Conservation (phyloP, 129 eudicot genomes). For the Helianthus annuus region DNA sequence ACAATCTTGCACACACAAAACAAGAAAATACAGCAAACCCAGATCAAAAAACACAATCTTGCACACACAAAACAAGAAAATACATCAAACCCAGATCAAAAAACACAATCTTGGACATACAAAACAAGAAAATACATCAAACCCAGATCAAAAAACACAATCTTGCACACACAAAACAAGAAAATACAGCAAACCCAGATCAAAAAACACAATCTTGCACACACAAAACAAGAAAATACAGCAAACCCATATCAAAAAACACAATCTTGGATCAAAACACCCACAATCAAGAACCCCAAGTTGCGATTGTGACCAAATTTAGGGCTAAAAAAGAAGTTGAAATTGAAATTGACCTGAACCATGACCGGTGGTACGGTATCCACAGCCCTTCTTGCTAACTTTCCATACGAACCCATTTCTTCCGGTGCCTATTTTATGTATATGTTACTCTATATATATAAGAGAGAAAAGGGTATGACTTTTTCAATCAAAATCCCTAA, state of each 20-base stretch:
- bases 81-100: slow-evolving; percentile 21
- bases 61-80: slow-evolving; percentile 19
- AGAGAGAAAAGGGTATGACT: slow-evolving; percentile 14
- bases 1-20: slow-evolving; percentile 2
- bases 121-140: slow-evolving; percentile 11
- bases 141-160: slow-evolving; percentile 24
- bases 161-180: neutral
- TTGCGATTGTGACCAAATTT: slow-evolving; percentile 22
- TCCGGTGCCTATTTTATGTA: slow-evolving; percentile 16
- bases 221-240: slow-evolving; percentile 6
- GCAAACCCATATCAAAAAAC: slow-evolving; percentile 23
- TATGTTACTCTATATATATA: slow-evolving; percentile 4
- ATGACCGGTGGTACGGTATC: slow-evolving; percentile 78
- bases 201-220: slow-evolving; percentile 14
- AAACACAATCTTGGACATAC: slow-evolving; percentile 17
- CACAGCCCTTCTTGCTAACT: slow-evolving; percentile 79
- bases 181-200: slow-evolving; percentile 17
- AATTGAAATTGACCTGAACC: slow-evolving; percentile 73
- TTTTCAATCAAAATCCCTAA: slow-evolving; percentile 1
- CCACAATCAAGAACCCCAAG: slow-evolving; percentile 15
- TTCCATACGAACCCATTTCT: slow-evolving; percentile 83
- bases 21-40: slow-evolving; percentile 8
- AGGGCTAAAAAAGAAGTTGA: slow-evolving; percentile 21
- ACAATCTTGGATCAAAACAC: slow-evolving; percentile 13
- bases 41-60: slow-evolving; percentile 9